Conservation (phyloP, 352 stramenopile genomes). For the Ophiocytium majus region DNA sequence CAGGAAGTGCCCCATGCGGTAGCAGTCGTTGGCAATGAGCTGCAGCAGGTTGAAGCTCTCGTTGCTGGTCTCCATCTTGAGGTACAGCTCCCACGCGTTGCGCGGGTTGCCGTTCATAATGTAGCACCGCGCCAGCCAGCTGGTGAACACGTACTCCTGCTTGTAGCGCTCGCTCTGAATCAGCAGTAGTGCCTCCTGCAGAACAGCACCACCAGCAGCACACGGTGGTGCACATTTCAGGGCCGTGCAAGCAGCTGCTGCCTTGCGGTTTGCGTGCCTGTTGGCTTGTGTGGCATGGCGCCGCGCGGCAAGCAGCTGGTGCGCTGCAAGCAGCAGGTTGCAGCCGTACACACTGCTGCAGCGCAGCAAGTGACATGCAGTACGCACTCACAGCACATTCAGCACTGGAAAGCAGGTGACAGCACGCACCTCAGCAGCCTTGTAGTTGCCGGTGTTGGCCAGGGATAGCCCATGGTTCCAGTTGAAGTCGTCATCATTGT, state of each 20-base stretch:
- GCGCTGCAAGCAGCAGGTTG: too few species aligned
- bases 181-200: constrained; percentile 80
- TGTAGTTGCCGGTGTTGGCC: constrained; percentile 82
- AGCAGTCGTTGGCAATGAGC: constrained; percentile 94
- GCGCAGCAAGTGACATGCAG: too few species aligned
- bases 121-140: constrained; percentile 76
- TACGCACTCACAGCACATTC: too few species aligned
- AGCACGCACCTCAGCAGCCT: constrained; percentile 64
- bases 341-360: too few species aligned
- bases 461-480: constrained; percentile 93
- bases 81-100: constrained; percentile 90
- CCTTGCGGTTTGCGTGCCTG: too few species aligned
- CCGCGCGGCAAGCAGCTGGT: too few species aligned
- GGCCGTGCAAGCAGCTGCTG: too few species aligned
- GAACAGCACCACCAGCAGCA: too few species aligned
- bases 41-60: constrained; percentile 92
- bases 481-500: constrained; percentile 96
- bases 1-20: constrained; percentile 89
- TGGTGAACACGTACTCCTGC: constrained; percentile 85
- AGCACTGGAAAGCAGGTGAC: too few species aligned
- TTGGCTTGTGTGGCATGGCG: too few species aligned
- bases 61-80: constrained; percentile 90
- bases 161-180: constrained; percentile 87
- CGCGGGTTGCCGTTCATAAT: constrained; percentile 89
- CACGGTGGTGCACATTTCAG: too few species aligned